Base-by-base conservation (phyloP, 2,329 filamentous ascomycete species). In the Aspergillus pseudoglaucus region DNA sequence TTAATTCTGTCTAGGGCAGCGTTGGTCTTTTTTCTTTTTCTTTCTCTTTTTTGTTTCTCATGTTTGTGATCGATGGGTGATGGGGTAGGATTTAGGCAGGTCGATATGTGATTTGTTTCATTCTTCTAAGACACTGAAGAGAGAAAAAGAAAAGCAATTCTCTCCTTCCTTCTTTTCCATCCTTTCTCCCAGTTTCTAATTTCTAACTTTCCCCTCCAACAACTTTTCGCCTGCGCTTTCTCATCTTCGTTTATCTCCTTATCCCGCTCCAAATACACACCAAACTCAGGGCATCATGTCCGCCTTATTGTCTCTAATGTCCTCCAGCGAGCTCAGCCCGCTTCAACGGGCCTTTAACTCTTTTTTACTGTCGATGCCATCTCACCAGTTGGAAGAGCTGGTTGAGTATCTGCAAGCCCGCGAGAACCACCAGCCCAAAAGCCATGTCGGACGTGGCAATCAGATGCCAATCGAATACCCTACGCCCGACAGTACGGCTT, bases 341-440 rank as follows among this genome's bases (percentile, higher is more conserved):
- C 53, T 60, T 42, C 56, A 62, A 46, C 53, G 49, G 33, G 59
- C 59, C 22, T 59, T 63, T 49, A 58, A 57, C 47, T 47, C 54
- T 38, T 57, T 62, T 38, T 50, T 63, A 48, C 45, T 58, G 40
- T 58, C 48, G 42, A 55, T 63, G 44, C 56, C 59, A n/a, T 51
- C 56, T 9, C 45, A 54, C 7, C 54, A 61, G 42, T 47, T 63
- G 23, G 46, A 57, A 22, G 52, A 54, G 35, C 46, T 61, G 15
- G 42, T 59, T 15, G 45, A 46, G 47, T 56, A 54, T 40, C 15
- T 60, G 22, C 51, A 53, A n/a, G 32, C 42, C 38, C 46, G 49
- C 9, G 45, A 43, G 30, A 47, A 50, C 14, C 39, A 48, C 30
- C 44, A 49, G 9, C 17, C 25, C 35, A 37, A 47, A 14, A 30